Conservation (phyloP, 2,329 filamentous ascomycete species). For the Nemania abortiva region DNA sequence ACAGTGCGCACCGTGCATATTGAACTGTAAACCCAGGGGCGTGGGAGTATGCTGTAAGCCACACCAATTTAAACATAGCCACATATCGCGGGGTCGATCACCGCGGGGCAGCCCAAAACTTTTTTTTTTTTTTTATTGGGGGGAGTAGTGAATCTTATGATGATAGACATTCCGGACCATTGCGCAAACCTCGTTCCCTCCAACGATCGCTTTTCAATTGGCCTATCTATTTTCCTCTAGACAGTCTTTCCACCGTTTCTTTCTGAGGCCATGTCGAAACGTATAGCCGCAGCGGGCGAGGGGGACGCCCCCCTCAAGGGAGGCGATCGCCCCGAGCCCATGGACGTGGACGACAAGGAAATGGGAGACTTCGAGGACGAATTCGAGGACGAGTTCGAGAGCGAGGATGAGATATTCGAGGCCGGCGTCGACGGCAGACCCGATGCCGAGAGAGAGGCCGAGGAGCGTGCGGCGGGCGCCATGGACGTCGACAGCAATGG, state of each 20-base stretch:
- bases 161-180: not conserved
- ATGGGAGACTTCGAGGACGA: conserved; percentile 94
- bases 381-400: conserved; percentile 93
- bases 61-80: conserved; percentile 28
- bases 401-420: conserved; percentile 89
- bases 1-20: not conserved
- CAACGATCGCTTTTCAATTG: conserved; percentile 2
- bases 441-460: conserved; percentile 90
- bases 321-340: conserved; percentile 70
- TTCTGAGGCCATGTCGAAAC: conserved; percentile 68
- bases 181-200: not conserved
- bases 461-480: conserved; percentile 79
- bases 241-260: too few relatives aligned
- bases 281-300: conserved; percentile 64
- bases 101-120: conserved; percentile 45
- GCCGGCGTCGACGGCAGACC: conserved; percentile 93
- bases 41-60: conserved; percentile 20
- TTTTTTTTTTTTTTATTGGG: too few relatives aligned
- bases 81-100: conserved; percentile 44
- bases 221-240: not conserved
- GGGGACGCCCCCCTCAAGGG: conserved; percentile 67
- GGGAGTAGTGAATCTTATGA: too few relatives aligned
- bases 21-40: not conserved
- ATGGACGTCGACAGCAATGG: conserved; percentile 89
- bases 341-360: conserved; percentile 73